These are phyloP conservation scores for Diddensiella transvaalensis DNA, from an alignment of 805 yeast genomes.

Conservation along the genomic window DNA sequence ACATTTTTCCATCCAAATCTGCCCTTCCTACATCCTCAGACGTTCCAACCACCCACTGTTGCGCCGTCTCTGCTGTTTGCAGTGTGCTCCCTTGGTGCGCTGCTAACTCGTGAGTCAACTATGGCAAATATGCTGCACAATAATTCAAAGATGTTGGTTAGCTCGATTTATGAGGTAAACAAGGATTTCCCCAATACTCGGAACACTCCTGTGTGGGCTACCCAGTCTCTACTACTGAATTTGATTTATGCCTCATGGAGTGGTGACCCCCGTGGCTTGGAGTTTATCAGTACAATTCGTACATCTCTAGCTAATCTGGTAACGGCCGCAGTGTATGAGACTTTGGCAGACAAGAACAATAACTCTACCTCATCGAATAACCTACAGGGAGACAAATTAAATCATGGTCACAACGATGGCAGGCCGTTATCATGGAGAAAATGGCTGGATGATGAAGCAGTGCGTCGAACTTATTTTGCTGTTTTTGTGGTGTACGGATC, in stretches of 20 bases:
- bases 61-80: slow-evolving; percentile 33
- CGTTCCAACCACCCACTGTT: slow-evolving; percentile 30
- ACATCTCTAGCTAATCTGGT: slow-evolving; percentile 19
- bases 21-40: slow-evolving; percentile 34
- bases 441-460: slow-evolving; percentile 32
- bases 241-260: slow-evolving; percentile 31
- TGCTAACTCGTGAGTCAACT: slow-evolving; percentile 27
- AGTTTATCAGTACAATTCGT: slow-evolving; percentile 27
- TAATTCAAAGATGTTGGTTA: slow-evolving; percentile 28
- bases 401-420: slow-evolving; percentile 4
- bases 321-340: background rate
- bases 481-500: slow-evolving; percentile 29
- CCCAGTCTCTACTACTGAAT: slow-evolving; percentile 29
- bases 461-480: slow-evolving; percentile 31
- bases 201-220: slow-evolving; percentile 30
- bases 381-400: background rate
- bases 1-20: slow-evolving; percentile 32
- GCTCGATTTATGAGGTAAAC: slow-evolving; percentile 26
- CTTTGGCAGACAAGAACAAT: background rate
- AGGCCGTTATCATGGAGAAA: slow-evolving; percentile 19
- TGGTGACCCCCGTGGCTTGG: slow-evolving; percentile 33
- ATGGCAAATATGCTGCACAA: slow-evolving; percentile 29
- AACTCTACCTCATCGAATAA: background rate
- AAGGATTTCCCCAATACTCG: slow-evolving; percentile 27
- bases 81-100: slow-evolving; percentile 35